A percentile compares a stretch with the other conserved stretches of the same genome.
phyloP scores from a whole-genome alignment of 768 basidiomycete genomes.

The Xerocomus brunneocitrinus region DNA sequence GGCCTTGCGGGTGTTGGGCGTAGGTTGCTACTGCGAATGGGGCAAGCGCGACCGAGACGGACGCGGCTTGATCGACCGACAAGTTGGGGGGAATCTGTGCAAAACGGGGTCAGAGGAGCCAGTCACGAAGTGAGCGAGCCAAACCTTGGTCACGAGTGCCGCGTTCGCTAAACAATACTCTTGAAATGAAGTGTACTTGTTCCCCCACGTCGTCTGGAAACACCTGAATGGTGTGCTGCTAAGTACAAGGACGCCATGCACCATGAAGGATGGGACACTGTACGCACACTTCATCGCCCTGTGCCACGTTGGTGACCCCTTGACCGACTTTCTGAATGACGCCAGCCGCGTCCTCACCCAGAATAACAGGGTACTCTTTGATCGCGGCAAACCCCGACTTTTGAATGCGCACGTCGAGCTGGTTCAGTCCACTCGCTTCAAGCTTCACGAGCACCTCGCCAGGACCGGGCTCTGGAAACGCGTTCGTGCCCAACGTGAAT shows the following conservation, averaged over 20 bases:
- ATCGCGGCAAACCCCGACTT: conserved; percentile 13
- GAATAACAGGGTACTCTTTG: conserved; percentile 32
- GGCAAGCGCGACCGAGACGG: conserved; percentile 30
- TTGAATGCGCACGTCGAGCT: conserved; percentile 32
- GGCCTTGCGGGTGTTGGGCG: conserved; percentile 20
- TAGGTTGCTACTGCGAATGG: conserved; percentile 35
- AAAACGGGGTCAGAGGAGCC: background rate
- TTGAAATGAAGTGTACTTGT: conserved; percentile 17
- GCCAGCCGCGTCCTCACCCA: conserved; percentile 38
- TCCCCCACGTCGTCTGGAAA: background rate
- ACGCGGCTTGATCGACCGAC: conserved; percentile 35
- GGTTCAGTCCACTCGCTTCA: conserved; percentile 40
- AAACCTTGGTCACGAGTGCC: conserved; percentile 19
- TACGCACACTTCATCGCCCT: conserved; percentile 36
- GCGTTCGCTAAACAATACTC: conserved; percentile 21
- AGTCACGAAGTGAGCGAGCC: background rate
- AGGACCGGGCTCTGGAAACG: conserved; percentile 34
- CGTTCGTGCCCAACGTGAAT: conserved; percentile 4
- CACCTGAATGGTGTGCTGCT: background rate
- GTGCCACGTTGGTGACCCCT: conserved; percentile 29
- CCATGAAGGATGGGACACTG: background rate
- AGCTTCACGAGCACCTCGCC: conserved; percentile 43
- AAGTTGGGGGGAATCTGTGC: conserved; percentile 30
- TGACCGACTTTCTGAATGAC: conserved; percentile 35
- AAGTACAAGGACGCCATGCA: background rate